Evolutionary conservation across 495 filamentous ascomycete genomes (phyloP).

Genomic region (Ascobolus immersus): DNA sequence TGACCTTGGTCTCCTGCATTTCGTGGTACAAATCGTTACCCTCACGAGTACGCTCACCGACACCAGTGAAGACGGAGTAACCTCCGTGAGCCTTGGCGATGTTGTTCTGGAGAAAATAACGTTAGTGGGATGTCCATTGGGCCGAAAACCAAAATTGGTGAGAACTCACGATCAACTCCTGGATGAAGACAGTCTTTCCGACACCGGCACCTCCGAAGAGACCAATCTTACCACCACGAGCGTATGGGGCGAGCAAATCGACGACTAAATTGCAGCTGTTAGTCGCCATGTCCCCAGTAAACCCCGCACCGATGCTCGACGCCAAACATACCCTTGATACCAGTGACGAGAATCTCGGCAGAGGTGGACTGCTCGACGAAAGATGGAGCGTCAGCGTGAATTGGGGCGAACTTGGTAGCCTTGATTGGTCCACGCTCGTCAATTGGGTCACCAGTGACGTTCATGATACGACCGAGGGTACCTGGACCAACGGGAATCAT

Average conservation of each 20-base stretch:
- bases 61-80: conserved; percentile 99
- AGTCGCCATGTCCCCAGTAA: no score
- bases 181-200: conserved; percentile 99
- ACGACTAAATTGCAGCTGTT: conserved; percentile 34
- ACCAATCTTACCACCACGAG: conserved; percentile 99
- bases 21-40: conserved; percentile 99
- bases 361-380: conserved; percentile 88
- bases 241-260: conserved; percentile 91
- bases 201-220: conserved; percentile 99
- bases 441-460: conserved; percentile 99
- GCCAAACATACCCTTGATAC: conserved; percentile 49
- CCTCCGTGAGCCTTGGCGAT: conserved; percentile 99
- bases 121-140: conserved; percentile 7
- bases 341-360: conserved; percentile 89
- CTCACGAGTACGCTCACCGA: conserved; percentile 99
- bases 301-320: conserved; percentile 1
- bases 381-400: conserved; percentile 74
- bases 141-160: background rate
- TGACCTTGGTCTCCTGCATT: conserved; percentile 99
- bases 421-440: conserved; percentile 98
- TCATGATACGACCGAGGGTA: conserved; percentile 97
- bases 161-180: conserved; percentile 56
- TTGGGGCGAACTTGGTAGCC: conserved; percentile 57
- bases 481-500: conserved; percentile 85
- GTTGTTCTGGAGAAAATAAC: conserved; percentile 48